These are phyloP conservation scores for Russula brevipes DNA, from an alignment of 768 basidiomycete genomes.

Conservation along the genomic window DNA sequence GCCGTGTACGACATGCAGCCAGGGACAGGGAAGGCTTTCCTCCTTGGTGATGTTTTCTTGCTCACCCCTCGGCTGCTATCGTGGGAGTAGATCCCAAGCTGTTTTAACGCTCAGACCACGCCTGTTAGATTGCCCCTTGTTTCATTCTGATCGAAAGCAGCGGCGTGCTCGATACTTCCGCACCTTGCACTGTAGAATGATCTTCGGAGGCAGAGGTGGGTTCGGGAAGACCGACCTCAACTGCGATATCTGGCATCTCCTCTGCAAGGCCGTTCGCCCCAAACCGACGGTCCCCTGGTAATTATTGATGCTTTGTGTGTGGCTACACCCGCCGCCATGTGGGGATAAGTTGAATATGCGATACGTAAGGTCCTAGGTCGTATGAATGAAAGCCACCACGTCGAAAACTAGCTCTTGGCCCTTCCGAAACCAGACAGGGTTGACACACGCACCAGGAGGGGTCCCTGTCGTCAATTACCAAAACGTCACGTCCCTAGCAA, in stretches of 20 bases:
- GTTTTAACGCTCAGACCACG: too few relatives aligned
- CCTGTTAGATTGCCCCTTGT: too few relatives aligned
- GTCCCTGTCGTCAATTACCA: background rate
- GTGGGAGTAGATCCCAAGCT: too few relatives aligned
- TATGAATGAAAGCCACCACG: background rate
- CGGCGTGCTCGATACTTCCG: too few relatives aligned
- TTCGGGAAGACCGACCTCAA: too few relatives aligned
- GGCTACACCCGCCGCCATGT: background rate
- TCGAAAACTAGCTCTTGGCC: background rate
- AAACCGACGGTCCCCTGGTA: background rate
- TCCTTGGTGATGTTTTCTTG: background rate
- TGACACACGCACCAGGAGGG: background rate
- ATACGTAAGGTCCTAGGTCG: background rate
- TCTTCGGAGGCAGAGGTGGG: too few relatives aligned
- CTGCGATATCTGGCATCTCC: too few relatives aligned
- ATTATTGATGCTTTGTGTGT: background rate
- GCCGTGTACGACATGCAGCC: background rate
- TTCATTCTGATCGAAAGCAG: too few relatives aligned
- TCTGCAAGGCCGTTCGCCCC: too few relatives aligned
- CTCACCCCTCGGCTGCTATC: too few relatives aligned
- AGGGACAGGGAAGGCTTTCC: background rate
- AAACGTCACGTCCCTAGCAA: background rate
- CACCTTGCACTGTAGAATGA: too few relatives aligned
- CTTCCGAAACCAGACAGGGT: background rate
- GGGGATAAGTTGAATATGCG: background rate